These are phyloP conservation scores for Microbotryum silenes-acaulis DNA, from an alignment of 1,284 basidiomycete genomes.

Conservation along the genomic window DNA sequence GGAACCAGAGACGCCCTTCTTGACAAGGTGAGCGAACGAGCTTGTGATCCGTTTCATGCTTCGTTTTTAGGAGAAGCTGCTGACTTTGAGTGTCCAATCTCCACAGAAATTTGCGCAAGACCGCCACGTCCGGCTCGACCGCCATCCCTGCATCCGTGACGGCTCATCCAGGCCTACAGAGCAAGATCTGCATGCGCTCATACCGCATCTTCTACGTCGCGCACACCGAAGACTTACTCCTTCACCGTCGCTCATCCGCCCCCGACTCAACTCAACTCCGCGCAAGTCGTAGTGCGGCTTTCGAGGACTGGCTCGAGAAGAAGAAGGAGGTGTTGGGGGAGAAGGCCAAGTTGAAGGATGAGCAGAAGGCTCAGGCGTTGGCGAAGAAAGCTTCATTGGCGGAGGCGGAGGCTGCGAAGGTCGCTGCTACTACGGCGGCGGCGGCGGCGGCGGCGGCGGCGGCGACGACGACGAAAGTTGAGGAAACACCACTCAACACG, in stretches of 20 bases:
- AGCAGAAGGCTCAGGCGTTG: conserved; percentile 5
- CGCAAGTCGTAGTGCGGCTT: not conserved
- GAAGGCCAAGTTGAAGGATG: conserved; percentile 10
- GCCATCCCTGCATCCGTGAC: conserved; percentile 9
- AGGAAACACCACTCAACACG: not conserved
- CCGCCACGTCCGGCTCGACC: conserved; percentile 8
- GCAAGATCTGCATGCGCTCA: conserved; percentile 42
- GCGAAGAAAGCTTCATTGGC: not conserved
- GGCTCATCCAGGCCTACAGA: conserved; percentile 31
- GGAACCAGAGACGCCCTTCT: conserved; percentile 13
- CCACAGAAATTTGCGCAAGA: conserved; percentile 21
- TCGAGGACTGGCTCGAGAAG: not conserved
- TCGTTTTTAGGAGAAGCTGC: not conserved
- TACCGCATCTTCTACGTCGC: conserved; percentile 44
- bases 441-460: not conserved
- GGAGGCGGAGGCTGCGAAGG: not conserved
- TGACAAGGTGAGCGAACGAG: conserved; percentile 16
- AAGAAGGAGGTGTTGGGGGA: not conserved
- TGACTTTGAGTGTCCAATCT: conserved; percentile 6
- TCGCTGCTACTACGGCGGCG: not conserved
- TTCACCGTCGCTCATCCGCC: not conserved
- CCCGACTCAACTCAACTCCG: not conserved
- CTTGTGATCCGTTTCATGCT: not conserved
- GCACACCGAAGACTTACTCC: conserved; percentile 40
- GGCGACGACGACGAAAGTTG: not conserved